Percentiles rank a stretch among this genome's conserved stretches.
Conservation (phyloP, 164 flowering plant species). For the Vitis rotundifolia region DNA sequence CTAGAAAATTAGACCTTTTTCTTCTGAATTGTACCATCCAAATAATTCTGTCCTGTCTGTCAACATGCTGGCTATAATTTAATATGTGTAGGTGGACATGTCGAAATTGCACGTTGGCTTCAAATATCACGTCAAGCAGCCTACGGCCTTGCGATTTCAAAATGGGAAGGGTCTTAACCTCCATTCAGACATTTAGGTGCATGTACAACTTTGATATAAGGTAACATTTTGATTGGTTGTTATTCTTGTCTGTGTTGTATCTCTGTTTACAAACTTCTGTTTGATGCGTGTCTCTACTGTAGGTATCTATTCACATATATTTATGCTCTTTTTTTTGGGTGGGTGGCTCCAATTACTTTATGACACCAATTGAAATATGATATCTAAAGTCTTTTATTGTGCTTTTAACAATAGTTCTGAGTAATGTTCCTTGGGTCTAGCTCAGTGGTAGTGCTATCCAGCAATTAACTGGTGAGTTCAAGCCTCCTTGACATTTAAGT, state of each 20-base stretch:
- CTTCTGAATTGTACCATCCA: neutral
- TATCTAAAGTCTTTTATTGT: too few relatives aligned
- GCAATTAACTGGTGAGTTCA: too few relatives aligned
- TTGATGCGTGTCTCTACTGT: neutral
- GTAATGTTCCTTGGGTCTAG: too few relatives aligned
- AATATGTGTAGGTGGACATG: conserved; percentile 73
- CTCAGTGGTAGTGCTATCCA: too few relatives aligned
- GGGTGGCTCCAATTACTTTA: too few relatives aligned
- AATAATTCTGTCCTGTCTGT: neutral
- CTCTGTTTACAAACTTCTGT: neutral
- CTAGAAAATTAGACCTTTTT: neutral
- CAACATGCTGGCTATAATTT: neutral
- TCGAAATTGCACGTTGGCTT: conserved; percentile 56
- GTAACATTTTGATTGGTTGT: conserved; percentile 26
- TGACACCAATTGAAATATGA: too few relatives aligned
- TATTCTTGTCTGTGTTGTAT: neutral
- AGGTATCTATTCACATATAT: too few relatives aligned
- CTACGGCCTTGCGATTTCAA: conserved; percentile 89
- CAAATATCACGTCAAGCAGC: conserved; percentile 65
- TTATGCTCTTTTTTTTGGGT: too few relatives aligned
- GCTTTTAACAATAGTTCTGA: too few relatives aligned
- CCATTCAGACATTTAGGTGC: conserved; percentile 71
- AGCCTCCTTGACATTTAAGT: too few relatives aligned
- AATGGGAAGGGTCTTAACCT: conserved; percentile 69
- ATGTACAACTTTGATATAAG: conserved; percentile 72